Conservation (phyloP, 768 basidiomycete species). For the Panaeolus papilionaceus region DNA sequence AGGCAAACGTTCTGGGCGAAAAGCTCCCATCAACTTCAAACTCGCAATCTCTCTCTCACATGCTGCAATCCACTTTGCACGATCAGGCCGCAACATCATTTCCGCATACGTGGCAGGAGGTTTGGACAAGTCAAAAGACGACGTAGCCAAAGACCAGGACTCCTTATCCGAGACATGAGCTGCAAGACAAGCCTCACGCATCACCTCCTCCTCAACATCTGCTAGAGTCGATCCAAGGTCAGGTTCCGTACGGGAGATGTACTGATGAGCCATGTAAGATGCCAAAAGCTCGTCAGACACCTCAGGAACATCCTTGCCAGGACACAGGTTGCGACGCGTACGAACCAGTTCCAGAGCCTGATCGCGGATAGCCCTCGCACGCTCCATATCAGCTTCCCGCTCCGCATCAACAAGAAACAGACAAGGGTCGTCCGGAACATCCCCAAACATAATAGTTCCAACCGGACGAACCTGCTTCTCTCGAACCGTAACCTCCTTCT, state of each 20-base stretch:
- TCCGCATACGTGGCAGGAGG: slow-evolving; percentile 27
- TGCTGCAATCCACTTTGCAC: slow-evolving; percentile 28
- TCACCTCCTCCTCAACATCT: background rate
- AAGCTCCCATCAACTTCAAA: slow-evolving; percentile 32
- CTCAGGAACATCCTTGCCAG: too few relatives aligned
- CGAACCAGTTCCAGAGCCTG: background rate
- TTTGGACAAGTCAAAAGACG: slow-evolving; percentile 23
- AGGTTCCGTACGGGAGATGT: background rate
- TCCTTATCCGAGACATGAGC: background rate
- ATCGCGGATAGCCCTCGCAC: background rate
- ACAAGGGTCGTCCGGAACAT: background rate
- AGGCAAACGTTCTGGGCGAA: slow-evolving; percentile 32
- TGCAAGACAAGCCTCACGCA: background rate
- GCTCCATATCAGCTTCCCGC: background rate
- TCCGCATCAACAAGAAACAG: background rate
- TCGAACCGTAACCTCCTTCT: background rate
- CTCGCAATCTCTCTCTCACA: slow-evolving; percentile 32
- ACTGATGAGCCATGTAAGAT: background rate
- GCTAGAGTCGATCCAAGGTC: background rate
- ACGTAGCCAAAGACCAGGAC: background rate
- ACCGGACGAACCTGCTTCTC: background rate
- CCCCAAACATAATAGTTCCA: background rate
- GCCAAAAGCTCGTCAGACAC: background rate
- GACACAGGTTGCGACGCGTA: background rate
- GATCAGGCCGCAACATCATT: slow-evolving; percentile 27